phyloP scores from a whole-genome alignment of 345 rosid genomes.

The Brassica napus region DNA sequence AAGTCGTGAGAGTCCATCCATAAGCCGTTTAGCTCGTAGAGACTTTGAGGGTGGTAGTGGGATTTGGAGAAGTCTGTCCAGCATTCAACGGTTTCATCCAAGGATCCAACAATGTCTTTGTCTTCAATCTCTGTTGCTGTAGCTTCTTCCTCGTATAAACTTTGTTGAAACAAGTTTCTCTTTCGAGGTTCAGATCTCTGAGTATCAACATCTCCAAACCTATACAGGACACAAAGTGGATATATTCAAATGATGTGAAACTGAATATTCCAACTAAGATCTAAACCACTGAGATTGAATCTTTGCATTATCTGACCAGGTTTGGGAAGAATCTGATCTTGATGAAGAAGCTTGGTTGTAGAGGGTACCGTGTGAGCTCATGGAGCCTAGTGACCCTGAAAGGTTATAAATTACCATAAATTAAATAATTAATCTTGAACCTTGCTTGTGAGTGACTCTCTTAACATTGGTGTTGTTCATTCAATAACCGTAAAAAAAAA shows the following conservation, averaged over 20 bases:
- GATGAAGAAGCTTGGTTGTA: constrained; percentile 48
- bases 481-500: too few species aligned
- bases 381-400: constrained; percentile 84
- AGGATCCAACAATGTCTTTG: constrained; percentile 65
- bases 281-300: too few species aligned
- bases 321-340: constrained; percentile 47
- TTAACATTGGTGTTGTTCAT: too few species aligned
- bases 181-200: constrained; percentile 52
- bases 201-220: constrained; percentile 71
- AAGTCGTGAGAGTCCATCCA: constrained; percentile 60
- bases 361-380: constrained; percentile 71
- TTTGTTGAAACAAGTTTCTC: constrained; percentile 71
- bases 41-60: constrained; percentile 79
- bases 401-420: not conserved
- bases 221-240: constrained; percentile 25
- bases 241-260: not conserved
- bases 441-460: not conserved
- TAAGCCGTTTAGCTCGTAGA: constrained; percentile 71
- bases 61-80: constrained; percentile 97
- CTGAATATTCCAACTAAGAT: too few species aligned
- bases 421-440: not conserved
- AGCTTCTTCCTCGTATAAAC: constrained; percentile 64
- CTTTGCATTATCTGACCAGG: constrained; percentile 60
- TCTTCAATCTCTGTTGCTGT: constrained; percentile 53
- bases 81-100: constrained; percentile 64